These are phyloP conservation scores for Panaeolus cyanescens DNA, from an alignment of 768 basidiomycete genomes.

Conservation along the genomic window DNA sequence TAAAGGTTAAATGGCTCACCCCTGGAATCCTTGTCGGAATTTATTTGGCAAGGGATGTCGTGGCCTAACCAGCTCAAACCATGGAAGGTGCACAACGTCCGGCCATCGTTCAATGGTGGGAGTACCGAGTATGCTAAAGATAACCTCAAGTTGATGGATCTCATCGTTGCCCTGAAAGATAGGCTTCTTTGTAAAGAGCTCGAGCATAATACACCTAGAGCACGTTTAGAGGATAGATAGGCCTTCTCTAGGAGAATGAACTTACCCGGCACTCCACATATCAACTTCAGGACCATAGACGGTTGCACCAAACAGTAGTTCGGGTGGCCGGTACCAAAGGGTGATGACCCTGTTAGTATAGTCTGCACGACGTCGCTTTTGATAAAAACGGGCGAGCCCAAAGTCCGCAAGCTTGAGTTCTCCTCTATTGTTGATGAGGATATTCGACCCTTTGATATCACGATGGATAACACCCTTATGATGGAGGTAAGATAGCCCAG, in stretches of 20 bases:
- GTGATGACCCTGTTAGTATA: conserved; percentile 99
- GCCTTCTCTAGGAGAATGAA: conserved; percentile 5
- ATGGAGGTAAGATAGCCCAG: conserved; percentile 93
- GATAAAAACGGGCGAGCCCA: conserved; percentile 94
- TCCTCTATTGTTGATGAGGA: conserved; percentile 87
- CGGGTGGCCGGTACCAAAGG: conserved; percentile 97
- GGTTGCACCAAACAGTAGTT: conserved; percentile 92
- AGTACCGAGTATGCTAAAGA: conserved; percentile 90
- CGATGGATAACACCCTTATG: conserved; percentile 96
- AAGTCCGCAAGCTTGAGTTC: conserved; percentile 98
- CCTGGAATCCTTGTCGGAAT: conserved; percentile 84
- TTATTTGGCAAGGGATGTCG: conserved; percentile 70
- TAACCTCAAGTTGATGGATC: conserved; percentile 93
- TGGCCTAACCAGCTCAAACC: conserved; percentile 98
- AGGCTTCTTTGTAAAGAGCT: conserved; percentile 92
- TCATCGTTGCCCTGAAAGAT: conserved; percentile 99
- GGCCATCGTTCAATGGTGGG: conserved; percentile 85
- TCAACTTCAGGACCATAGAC: conserved; percentile 97
- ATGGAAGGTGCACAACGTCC: conserved; percentile 80
- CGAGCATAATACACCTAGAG: conserved; percentile 94
- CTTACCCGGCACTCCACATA: conserved; percentile 99
- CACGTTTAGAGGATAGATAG: neutral
- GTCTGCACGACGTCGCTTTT: conserved; percentile 85
- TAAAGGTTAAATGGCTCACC: conserved; percentile 46
- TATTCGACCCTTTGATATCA: conserved; percentile 99